A percentile compares a stretch with the other conserved stretches of the same genome.
Evolutionary conservation across 2,329 filamentous ascomycete species (phyloP).

Genomic region (Cercospora beticola): DNA sequence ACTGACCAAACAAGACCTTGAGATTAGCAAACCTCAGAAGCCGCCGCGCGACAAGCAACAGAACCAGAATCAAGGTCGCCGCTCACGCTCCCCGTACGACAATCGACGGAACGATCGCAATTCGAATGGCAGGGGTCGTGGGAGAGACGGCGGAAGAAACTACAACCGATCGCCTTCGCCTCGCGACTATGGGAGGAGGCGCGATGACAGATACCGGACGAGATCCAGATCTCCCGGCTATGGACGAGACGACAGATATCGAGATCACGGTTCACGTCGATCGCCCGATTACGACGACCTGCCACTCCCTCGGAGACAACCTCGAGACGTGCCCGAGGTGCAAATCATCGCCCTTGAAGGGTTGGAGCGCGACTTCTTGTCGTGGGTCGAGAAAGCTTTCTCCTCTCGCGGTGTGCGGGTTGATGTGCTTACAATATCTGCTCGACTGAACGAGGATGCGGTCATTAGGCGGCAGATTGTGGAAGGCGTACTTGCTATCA

Average conservation of each 20-base stretch:
- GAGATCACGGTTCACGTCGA: conserved; percentile 63
- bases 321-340: conserved; percentile 79
- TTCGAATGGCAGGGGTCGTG: conserved; percentile 45
- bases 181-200: conserved; percentile 39
- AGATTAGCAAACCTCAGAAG: conserved; percentile 82
- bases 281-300: conserved; percentile 61
- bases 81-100: conserved; percentile 62
- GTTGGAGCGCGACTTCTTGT: conserved; percentile 74
- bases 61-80: conserved; percentile 33
- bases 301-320: conserved; percentile 70
- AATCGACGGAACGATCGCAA: conserved; percentile 48
- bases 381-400: conserved; percentile 78
- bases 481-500: conserved; percentile 84
- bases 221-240: conserved; percentile 38
- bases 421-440: conserved; percentile 76
- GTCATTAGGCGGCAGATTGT: conserved; percentile 83
- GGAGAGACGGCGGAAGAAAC: conserved; percentile 48
- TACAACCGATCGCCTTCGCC: conserved; percentile 48
- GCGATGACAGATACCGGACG: conserved; percentile 39
- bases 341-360: conserved; percentile 82
- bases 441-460: conserved; percentile 71
- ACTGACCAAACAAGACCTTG: conserved; percentile 64
- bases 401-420: conserved; percentile 68
- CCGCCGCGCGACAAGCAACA: conserved; percentile 36
- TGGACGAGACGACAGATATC: conserved; percentile 42